Percentiles rank a stretch among this genome's conserved stretches.
These are phyloP conservation scores for Amanita exitialis DNA, from an alignment of 768 basidiomycete species.

Conservation along the genomic window DNA sequence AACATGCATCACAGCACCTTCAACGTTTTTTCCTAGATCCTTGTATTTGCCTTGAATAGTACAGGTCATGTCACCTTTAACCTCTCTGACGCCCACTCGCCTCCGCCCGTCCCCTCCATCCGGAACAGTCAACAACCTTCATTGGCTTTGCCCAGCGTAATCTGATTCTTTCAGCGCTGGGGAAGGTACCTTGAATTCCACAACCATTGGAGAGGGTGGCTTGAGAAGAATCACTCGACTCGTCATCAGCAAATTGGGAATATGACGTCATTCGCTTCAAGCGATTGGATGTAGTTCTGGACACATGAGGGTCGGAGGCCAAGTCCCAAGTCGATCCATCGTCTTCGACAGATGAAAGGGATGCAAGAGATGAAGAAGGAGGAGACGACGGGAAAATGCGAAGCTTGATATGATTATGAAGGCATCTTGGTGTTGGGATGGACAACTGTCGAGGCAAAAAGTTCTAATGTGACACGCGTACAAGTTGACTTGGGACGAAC, in stretches of 20 bases:
- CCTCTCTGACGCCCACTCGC: slow-evolving; percentile 61
- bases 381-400: slow-evolving; percentile 59
- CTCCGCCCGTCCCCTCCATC: slow-evolving; percentile 42
- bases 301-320: slow-evolving; percentile 67
- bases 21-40: slow-evolving; percentile 25
- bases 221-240: slow-evolving; percentile 63
- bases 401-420: slow-evolving; percentile 66
- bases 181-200: slow-evolving; percentile 69
- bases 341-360: slow-evolving; percentile 67
- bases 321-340: slow-evolving; percentile 65
- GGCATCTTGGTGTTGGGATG: slow-evolving; percentile 68
- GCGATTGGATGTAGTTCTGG: slow-evolving; percentile 38
- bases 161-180: slow-evolving; percentile 64
- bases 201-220: slow-evolving; percentile 50
- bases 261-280: slow-evolving; percentile 49
- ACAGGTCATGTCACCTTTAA: slow-evolving; percentile 58
- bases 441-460: slow-evolving; percentile 39
- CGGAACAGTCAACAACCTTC: slow-evolving; percentile 34
- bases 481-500: slow-evolving; percentile 26
- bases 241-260: slow-evolving; percentile 71
- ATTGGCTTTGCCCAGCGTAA: slow-evolving; percentile 70
- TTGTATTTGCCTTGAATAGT: slow-evolving; percentile 40
- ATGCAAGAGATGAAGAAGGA: slow-evolving; percentile 53
- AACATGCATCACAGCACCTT: slow-evolving; percentile 53
- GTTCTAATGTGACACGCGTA: slow-evolving; percentile 3